These are phyloP conservation scores for Silene coronaria DNA, from an alignment of 179 eudicot species.

Conservation along the genomic window DNA sequence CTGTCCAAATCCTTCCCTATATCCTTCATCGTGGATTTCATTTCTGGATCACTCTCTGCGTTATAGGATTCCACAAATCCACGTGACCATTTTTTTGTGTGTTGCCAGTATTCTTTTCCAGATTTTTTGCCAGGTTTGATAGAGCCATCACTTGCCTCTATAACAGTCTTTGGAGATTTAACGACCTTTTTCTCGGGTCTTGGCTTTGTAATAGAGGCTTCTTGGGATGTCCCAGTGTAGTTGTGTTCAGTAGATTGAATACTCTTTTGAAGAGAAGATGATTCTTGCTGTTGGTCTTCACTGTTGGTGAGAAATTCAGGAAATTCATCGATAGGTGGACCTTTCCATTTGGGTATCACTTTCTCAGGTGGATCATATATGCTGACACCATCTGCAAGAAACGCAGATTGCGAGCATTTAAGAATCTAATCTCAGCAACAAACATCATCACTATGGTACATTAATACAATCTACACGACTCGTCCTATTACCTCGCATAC, in stretches of 20 bases:
- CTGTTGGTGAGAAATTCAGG: slow-evolving; percentile 47
- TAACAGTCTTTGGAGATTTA: slow-evolving; percentile 50
- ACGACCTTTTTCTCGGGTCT: slow-evolving; percentile 17
- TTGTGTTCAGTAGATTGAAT: slow-evolving; percentile 30
- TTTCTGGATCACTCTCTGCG: slow-evolving; percentile 76
- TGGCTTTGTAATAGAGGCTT: slow-evolving; percentile 26
- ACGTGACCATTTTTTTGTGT: slow-evolving; percentile 88
- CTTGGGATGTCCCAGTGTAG: slow-evolving; percentile 19
- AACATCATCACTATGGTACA: background rate
- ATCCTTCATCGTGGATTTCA: slow-evolving; percentile 69
- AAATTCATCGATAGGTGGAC: slow-evolving; percentile 59
- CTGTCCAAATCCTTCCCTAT: slow-evolving; percentile 90
- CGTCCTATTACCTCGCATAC: background rate
- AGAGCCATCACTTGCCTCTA: slow-evolving; percentile 86
- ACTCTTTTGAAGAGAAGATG: slow-evolving; percentile 28
- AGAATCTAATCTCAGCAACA: background rate
- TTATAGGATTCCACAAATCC: slow-evolving; percentile 74
- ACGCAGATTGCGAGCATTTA: slow-evolving; percentile 9
- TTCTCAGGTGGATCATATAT: slow-evolving; percentile 92
- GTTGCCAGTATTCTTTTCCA: slow-evolving; percentile 92
- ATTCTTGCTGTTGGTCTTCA: slow-evolving; percentile 24
- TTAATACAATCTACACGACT: background rate
- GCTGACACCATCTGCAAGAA: slow-evolving; percentile 75
- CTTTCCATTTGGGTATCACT: slow-evolving; percentile 85
- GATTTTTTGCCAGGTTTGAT: slow-evolving; percentile 63